Evolutionary conservation across 208 protist species (phyloP).

Genomic region (Trypanosoma vivax): DNA sequence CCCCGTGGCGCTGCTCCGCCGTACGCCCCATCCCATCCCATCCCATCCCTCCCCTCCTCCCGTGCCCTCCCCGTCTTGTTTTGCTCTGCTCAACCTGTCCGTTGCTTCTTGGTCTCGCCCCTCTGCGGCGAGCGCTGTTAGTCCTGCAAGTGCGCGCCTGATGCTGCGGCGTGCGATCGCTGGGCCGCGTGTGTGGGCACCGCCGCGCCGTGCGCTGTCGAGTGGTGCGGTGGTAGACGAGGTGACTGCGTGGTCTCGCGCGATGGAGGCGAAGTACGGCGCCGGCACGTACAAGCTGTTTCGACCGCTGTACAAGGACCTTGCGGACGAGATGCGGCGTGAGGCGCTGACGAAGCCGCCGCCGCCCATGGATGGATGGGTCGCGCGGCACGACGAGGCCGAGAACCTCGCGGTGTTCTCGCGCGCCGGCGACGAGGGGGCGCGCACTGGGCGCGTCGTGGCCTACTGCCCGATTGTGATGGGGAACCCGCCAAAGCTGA

Average conservation of each 20-base stretch:
- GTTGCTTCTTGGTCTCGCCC: not conserved
- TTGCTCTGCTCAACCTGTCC: slow-evolving; percentile 4
- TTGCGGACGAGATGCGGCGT: slow-evolving; percentile 71
- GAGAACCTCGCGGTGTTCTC: slow-evolving; percentile 50
- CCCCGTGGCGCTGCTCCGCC: too few species aligned
- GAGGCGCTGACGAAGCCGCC: slow-evolving; percentile 67
- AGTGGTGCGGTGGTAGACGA: slow-evolving; percentile 19
- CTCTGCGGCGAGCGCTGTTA: not conserved
- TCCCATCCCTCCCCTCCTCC: too few species aligned
- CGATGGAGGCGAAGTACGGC: slow-evolving; percentile 57
- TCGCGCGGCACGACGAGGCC: slow-evolving; percentile 25
- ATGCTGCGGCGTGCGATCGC: slow-evolving; percentile 1
- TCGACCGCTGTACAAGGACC: slow-evolving; percentile 70
- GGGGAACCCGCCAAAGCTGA: slow-evolving; percentile 48
- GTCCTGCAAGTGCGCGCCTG: slow-evolving; percentile 2
- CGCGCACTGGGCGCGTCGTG: slow-evolving; percentile 34
- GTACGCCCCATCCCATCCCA: too few species aligned
- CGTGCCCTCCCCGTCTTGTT: too few species aligned
- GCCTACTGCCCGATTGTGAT: slow-evolving; percentile 58
- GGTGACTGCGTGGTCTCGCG: slow-evolving; percentile 25
- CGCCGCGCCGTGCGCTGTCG: slow-evolving; percentile 14
- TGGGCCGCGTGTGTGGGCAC: not conserved
- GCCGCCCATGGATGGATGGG: slow-evolving; percentile 52
- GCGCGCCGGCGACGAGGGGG: slow-evolving; percentile 28
- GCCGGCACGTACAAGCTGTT: slow-evolving; percentile 66